phyloP scores from a whole-genome alignment of 176 grass and related monocot genomes.

The Zea luxurians region DNA sequence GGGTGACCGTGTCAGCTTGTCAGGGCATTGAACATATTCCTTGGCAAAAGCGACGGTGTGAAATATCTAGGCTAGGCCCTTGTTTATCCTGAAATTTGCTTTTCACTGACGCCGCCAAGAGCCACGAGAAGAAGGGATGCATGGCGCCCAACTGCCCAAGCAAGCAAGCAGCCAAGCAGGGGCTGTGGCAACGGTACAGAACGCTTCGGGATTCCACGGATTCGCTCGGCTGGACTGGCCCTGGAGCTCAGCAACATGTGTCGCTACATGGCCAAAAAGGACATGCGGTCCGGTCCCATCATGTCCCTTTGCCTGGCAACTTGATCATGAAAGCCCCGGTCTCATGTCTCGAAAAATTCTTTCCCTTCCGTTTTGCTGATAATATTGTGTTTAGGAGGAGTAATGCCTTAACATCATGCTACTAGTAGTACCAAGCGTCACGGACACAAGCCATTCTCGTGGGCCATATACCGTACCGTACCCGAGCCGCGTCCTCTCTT shows the following conservation, averaged over 20 bases:
- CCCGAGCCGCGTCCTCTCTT: slow-evolving; percentile 16
- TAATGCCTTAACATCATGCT: neutral
- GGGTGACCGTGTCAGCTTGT: slow-evolving; percentile 17
- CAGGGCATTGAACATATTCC: slow-evolving; percentile 35
- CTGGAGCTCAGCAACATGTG: slow-evolving; percentile 1
- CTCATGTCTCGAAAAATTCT: neutral
- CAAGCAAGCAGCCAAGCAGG: neutral
- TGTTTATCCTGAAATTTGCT: neutral
- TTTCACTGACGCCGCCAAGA: neutral
- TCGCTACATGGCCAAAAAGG: slow-evolving; percentile 5
- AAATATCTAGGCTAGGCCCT: slow-evolving; percentile 1
- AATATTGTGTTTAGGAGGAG: neutral
- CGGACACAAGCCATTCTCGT: neutral
- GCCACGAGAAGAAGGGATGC: neutral
- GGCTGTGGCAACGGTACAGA: neutral
- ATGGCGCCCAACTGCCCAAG: too few relatives aligned
- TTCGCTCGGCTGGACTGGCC: neutral
- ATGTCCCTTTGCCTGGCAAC: slow-evolving; percentile 35
- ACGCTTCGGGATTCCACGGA: slow-evolving; percentile 12
- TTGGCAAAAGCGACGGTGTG: neutral
- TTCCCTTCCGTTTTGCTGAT: neutral
- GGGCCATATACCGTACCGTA: neutral
- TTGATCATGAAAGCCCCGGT: neutral
- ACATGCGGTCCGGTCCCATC: slow-evolving; percentile 26
- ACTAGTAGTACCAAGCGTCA: too few relatives aligned